Evolutionary conservation across 306 rosid genomes (phyloP), one percentile per base, ranked within the genome.

Genomic region (Malus orientalis): DNA sequence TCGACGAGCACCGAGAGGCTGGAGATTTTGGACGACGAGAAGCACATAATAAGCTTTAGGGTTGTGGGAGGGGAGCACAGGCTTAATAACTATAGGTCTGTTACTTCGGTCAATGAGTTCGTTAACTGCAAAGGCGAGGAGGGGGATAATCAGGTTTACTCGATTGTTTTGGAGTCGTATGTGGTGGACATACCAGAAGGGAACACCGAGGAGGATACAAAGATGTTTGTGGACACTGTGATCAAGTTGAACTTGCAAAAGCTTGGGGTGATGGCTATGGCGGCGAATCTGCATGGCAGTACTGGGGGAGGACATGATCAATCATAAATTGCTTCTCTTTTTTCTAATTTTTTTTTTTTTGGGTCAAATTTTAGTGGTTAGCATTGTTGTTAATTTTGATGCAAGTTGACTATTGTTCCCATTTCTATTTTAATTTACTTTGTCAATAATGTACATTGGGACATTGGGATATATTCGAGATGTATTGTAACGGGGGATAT

Each of bases 21-120:
- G 0, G 97, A 95, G 88, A 90, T 95, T 13, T 29, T 92, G 71
- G 99, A 95, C 73, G 99, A 95, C 30, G 90, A 92, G 57, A 85
- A 84, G 36, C 97, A 88, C 76, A 67, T 95, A 2, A 66, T 92
- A 2, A 92, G 99, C 80, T 95, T 95, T 19, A 70, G 91, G 58
- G 93, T 95, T 2, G 88, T 95, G 14, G 97, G 99, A 0, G 99
- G 99, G 1, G 96, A 95, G 54, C 99, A 95, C 61, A 78, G 99
- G 25, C 89, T 95, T 10, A 82, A 82, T 1, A 89, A 95, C 61
- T 95, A 95, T 40, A 88, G 89, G 12, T 95, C 99, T 0, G 97
- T 95, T 1, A 92, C 99, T 0, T 88, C 98, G 1, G 85, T 91
- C 3, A 92, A 88, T 44, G 99, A 92, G 81, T 92, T 95, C 18